Conservation (phyloP, 768 basidiomycete species). For the Aureoboletus auriporus region DNA sequence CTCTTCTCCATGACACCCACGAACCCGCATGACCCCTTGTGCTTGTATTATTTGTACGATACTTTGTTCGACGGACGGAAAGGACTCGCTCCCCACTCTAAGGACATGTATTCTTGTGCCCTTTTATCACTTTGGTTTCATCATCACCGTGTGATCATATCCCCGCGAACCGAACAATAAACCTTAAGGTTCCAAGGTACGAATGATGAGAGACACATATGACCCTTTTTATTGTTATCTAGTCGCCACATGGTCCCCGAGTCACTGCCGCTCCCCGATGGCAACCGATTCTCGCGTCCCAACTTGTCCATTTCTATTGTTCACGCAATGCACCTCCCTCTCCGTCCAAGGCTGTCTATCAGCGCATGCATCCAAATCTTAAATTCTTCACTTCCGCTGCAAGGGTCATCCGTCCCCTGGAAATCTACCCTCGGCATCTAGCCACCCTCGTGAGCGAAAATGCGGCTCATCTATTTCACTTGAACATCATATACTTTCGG, state of each 20-base stretch:
- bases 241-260: slow-evolving; percentile 5
- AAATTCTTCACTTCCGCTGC: slow-evolving; percentile 12
- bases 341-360: background rate
- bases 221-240: slow-evolving; percentile 18
- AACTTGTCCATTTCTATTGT: slow-evolving; percentile 26
- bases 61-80: background rate
- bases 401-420: slow-evolving; percentile 11
- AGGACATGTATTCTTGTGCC: slow-evolving; percentile 11
- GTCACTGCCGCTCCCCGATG: background rate
- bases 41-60: slow-evolving; percentile 26
- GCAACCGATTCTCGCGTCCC: slow-evolving; percentile 14
- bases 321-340: slow-evolving; percentile 6
- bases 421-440: slow-evolving; percentile 3
- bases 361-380: slow-evolving; percentile 1
- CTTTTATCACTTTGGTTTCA: slow-evolving; percentile 22
- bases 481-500: slow-evolving; percentile 17
- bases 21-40: slow-evolving; percentile 9
- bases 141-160: slow-evolving; percentile 9
- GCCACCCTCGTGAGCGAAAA: slow-evolving; percentile 11
- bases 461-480: slow-evolving; percentile 17
- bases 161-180: slow-evolving; percentile 25
- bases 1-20: slow-evolving; percentile 25
- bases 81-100: background rate
- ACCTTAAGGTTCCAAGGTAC: slow-evolving; percentile 30
- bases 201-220: slow-evolving; percentile 17